These are phyloP conservation scores for Rhododendron ferrugineum DNA, from an alignment of 148 eudicot species.

Conservation along the genomic window DNA sequence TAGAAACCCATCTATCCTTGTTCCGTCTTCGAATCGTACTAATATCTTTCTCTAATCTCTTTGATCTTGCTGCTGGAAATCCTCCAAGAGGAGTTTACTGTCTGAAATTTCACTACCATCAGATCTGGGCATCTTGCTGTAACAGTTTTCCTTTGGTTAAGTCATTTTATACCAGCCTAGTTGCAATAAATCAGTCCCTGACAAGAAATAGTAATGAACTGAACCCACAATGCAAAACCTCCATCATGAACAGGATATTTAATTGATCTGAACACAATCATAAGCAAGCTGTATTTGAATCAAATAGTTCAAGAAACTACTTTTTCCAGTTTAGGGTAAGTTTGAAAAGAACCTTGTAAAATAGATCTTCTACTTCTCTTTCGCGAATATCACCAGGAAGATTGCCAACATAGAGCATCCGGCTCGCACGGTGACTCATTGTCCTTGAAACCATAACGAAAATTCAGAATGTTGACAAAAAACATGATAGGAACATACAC, in stretches of 20 bases:
- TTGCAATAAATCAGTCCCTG: not conserved
- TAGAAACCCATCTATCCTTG: too few species aligned
- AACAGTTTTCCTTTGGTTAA: not conserved
- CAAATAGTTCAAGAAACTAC: not conserved
- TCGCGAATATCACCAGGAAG: constrained; percentile 81
- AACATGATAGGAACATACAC: not conserved
- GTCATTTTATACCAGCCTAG: not conserved
- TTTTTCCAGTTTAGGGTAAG: not conserved
- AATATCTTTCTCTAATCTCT: too few species aligned
- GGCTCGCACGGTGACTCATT: constrained; percentile 50
- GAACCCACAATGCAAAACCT: not conserved
- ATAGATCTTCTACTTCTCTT: constrained; percentile 78
- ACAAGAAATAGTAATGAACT: not conserved
- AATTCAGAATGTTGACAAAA: not conserved
- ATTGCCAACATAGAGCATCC: constrained; percentile 79
- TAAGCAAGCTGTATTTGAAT: not conserved
- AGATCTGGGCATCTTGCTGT: not conserved
- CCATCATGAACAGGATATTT: not conserved
- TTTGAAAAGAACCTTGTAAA: constrained; percentile 57
- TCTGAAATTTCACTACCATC: not conserved
- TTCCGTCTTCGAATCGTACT: too few species aligned
- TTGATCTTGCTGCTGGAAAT: too few species aligned
- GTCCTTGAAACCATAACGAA: constrained; percentile 16
- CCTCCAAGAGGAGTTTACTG: too few species aligned
- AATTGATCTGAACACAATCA: not conserved